Evolutionary conservation across 2,329 filamentous ascomycete species (phyloP), one percentile per base, ranked within the genome.

Genomic region (Calcarisporium arbuscula): DNA sequence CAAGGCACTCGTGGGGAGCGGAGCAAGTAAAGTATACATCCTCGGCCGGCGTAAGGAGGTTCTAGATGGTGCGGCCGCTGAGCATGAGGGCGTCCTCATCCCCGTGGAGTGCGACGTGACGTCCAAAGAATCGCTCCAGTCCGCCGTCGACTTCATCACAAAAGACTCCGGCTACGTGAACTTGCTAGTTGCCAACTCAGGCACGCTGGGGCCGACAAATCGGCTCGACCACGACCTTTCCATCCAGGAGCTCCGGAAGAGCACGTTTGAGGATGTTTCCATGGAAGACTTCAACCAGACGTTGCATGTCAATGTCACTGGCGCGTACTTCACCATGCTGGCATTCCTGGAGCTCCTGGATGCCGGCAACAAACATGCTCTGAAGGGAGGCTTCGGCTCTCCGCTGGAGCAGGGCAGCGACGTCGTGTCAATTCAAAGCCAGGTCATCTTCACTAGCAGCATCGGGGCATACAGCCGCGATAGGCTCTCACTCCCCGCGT

Each of bases 401-500:
- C n/a, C n/a, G n/a, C n/a, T n/a, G n/a, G n/a, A 23, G 64, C 70
- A 32, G 19, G 29, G 25, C 25, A 33, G 35, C 19, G 18, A 32
- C 8, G 74, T 72, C 31, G 64, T 76, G 12, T 60, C 58, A 20
- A 62, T 66, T 53, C 60, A 55, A 38, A 67, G 65, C 32, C 68
- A 73, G 52, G 61, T 75, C 17, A 74, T 90, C 42, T 80, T 82
- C 26, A 82, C 82, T 35, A 77, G 77, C 35, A 80, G 72, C 21
- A 85, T 89, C 55, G 80, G 68, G 0, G 80, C 74, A 2, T 80
- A 86, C 42, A 81, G 86, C 57, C 76, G 82, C 45, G 62, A 70
- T 30, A 67, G 77, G 0, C 78, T 84, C 27, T 80, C 80, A 16
- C 82, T 85, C 29, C 87, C 80, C 56, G 75, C 77, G 1, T 89